Evolutionary conservation across 345 rosid genomes (phyloP).

Genomic region (Gossypium rotundifolium): DNA sequence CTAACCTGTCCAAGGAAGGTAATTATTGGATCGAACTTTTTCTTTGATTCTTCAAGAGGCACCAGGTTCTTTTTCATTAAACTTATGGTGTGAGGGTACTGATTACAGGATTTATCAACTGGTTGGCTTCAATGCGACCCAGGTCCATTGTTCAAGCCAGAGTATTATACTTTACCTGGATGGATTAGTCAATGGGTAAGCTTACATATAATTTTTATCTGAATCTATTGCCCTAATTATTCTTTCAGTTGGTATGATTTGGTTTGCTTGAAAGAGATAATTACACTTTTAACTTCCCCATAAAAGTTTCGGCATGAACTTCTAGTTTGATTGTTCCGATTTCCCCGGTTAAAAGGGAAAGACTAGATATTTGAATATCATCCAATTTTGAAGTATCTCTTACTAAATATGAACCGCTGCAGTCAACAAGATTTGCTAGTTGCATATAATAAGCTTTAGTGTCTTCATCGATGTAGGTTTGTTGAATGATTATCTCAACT

Average conservation of each 20-base stretch:
- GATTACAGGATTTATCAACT: constrained; percentile 71
- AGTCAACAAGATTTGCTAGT: background rate
- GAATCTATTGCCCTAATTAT: background rate
- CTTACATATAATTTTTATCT: constrained; percentile 4
- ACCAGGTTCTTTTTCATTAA: constrained; percentile 1
- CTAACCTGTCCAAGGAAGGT: constrained; percentile 95
- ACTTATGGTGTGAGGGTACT: constrained; percentile 12
- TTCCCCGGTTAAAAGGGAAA: background rate
- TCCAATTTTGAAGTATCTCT: background rate
- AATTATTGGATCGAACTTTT: constrained; percentile 13
- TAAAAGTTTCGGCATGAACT: background rate
- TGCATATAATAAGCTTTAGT: background rate
- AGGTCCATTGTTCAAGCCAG: constrained; percentile 83
- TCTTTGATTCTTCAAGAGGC: constrained; percentile 12
- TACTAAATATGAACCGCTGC: background rate
- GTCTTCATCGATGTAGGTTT: background rate
- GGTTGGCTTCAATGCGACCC: constrained; percentile 97
- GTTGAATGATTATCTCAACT: background rate
- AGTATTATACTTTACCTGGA: constrained; percentile 47
- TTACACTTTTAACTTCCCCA: background rate
- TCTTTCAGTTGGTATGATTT: background rate
- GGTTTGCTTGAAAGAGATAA: background rate
- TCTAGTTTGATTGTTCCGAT: background rate
- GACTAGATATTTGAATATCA: background rate
- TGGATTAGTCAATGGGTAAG: constrained; percentile 73